Evolutionary conservation across 768 basidiomycete species (phyloP).

Genomic region (Mycena metata): DNA sequence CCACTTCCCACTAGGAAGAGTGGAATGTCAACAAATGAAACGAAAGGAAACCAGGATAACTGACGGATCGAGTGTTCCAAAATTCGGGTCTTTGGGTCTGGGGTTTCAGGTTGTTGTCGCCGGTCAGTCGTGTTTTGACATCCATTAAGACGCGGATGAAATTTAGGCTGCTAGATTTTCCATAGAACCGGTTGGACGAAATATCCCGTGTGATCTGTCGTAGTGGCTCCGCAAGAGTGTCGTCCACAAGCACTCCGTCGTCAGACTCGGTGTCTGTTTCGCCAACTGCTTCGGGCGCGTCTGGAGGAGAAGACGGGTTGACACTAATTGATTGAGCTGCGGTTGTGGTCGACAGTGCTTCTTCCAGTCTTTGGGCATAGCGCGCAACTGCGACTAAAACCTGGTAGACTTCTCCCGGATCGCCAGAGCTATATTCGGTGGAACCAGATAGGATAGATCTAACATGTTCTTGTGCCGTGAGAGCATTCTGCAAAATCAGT

Average conservation of each 20-base stretch:
- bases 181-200: conserved; percentile 43
- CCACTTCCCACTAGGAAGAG: conserved; percentile 27
- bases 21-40: neutral
- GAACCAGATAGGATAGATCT: conserved; percentile 39
- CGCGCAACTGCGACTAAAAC: conserved; percentile 29
- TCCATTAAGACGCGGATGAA: conserved; percentile 53
- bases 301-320: neutral
- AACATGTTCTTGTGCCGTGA: conserved; percentile 26
- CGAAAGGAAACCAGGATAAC: conserved; percentile 12
- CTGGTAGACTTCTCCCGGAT: conserved; percentile 15
- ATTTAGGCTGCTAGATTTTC: conserved; percentile 55
- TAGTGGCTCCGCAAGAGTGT: conserved; percentile 16
- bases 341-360: conserved; percentile 14
- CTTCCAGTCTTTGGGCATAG: conserved; percentile 32
- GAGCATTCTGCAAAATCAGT: neutral
- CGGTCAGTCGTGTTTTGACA: conserved; percentile 48
- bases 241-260: conserved; percentile 28
- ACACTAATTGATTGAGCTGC: conserved; percentile 1
- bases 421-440: conserved; percentile 39
- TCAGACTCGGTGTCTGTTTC: conserved; percentile 20
- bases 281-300: neutral
- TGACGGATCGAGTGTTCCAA: conserved; percentile 44
- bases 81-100: conserved; percentile 40
- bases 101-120: conserved; percentile 26
- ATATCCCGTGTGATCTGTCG: conserved; percentile 16